These are phyloP conservation scores for Beta lomatogona DNA, from an alignment of 179 eudicot genomes.

Conservation along the genomic window DNA sequence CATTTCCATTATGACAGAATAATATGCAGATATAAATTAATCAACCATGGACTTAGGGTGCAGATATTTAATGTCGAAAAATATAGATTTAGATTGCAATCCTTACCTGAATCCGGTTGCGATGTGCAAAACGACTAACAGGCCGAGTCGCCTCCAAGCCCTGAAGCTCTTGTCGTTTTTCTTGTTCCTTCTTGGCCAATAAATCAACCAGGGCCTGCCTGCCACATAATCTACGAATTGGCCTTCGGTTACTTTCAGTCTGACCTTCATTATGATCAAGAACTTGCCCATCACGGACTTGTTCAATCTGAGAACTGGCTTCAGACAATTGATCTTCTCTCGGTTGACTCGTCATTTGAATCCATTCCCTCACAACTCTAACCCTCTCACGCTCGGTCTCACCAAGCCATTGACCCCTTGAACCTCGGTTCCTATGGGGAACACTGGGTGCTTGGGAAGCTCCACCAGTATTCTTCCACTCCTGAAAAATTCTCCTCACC, in stretches of 20 bases:
- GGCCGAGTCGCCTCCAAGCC: constrained; percentile 49
- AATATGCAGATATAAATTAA: background rate
- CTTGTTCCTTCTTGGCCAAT: constrained; percentile 55
- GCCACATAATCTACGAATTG: constrained; percentile 69
- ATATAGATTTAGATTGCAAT: background rate
- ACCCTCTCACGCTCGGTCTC: constrained; percentile 67
- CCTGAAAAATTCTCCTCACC: constrained; percentile 64
- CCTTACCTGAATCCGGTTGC: constrained; percentile 86
- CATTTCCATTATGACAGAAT: background rate
- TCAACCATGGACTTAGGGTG: background rate
- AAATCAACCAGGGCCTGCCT: constrained; percentile 90
- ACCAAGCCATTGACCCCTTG: constrained; percentile 53
- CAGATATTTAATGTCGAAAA: background rate
- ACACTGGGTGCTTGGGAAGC: constrained; percentile 37
- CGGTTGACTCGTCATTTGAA: constrained; percentile 53
- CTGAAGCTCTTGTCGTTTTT: constrained; percentile 66
- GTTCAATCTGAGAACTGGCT: constrained; percentile 55
- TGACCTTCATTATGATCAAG: constrained; percentile 38
- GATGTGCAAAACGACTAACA: constrained; percentile 70
- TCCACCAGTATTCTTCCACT: constrained; percentile 66
- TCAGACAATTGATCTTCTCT: constrained; percentile 56
- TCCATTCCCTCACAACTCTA: constrained; percentile 64
- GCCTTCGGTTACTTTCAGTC: constrained; percentile 44
- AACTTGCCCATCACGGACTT: constrained; percentile 52
- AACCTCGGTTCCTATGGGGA: constrained; percentile 39